Evolutionary conservation across 805 yeast genomes (phyloP), one percentile per base, ranked within the genome.

Genomic region (Candida corydali): DNA sequence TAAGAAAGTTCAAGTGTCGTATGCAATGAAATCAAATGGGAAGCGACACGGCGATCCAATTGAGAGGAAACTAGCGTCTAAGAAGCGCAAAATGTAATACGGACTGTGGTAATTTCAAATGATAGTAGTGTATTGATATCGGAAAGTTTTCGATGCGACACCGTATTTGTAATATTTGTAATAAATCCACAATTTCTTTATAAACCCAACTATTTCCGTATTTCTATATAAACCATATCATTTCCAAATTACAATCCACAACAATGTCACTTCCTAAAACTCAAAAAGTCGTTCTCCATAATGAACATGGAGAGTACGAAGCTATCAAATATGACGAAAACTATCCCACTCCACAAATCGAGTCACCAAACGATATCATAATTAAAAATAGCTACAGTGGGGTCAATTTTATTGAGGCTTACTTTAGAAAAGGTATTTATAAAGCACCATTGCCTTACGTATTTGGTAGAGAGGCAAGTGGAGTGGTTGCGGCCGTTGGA

Each of bases 371-470:
- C 19, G 86, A 86, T 42, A 54, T 89, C 8, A 65, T 89, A 32
- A 69, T 89, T 52, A 81, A 82, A 59, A 85, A 83, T 68, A 70
- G 65, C 38, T 87, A 75, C 48, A 71, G 88, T 9, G 98, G 98
- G 23, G 64, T 87, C 50, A 87, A 87, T 50, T 84, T 75, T 65
- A 82, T 87, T 45, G 97, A 89, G 51, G 68, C 78, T 3, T 89
- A 88, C 61, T 86, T 84, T 65, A 75, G 96, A 52, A 73, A 64
- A 34, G 96, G 96, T 4, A 50, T 82, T 4, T 89, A 89, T 52
- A 83, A 86, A 6, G 50, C 67, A 10, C 54, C 61, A 32, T 43
- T 51, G 22, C 97, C 98, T 0, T 71, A 66, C 43, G 61, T 76
- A 18, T 64, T 84, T 22, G 96, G 96, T 17, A 69, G 87, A 41